These are phyloP conservation scores for Trichoderma sp. DNA, from an alignment of 2,329 filamentous ascomycete species.

Conservation along the genomic window DNA sequence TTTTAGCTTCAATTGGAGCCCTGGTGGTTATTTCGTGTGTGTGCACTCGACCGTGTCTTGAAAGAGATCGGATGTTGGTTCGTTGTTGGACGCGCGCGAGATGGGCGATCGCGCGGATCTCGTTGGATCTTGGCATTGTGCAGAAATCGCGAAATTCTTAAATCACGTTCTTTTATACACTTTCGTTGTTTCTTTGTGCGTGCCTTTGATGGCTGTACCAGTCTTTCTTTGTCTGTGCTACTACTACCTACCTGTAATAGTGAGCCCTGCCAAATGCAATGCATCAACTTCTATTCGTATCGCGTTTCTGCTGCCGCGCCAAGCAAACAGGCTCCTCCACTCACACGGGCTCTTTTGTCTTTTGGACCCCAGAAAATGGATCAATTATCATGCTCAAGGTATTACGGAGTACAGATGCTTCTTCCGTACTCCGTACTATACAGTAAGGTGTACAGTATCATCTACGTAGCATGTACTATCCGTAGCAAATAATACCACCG, in stretches of 20 bases:
- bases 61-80: background rate
- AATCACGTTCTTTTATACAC: background rate
- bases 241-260: no score
- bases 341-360: background rate
- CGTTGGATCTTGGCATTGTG: background rate
- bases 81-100: slow-evolving; percentile 1
- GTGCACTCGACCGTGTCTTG: background rate
- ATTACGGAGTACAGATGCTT: background rate
- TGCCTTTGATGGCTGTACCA: background rate
- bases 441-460: no score
- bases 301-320: background rate
- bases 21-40: background rate
- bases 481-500: background rate
- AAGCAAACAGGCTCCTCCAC: slow-evolving; percentile 9
- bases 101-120: background rate
- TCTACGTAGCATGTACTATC: background rate
- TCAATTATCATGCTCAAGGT: background rate
- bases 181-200: background rate
- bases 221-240: background rate
- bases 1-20: background rate
- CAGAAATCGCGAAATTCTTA: background rate
- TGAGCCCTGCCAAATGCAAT: background rate
- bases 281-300: background rate
- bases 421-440: no score
- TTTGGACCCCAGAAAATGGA: background rate